Evolutionary conservation across 495 filamentous ascomycete genomes (phyloP).

Genomic region (Penicillium ucsense): DNA sequence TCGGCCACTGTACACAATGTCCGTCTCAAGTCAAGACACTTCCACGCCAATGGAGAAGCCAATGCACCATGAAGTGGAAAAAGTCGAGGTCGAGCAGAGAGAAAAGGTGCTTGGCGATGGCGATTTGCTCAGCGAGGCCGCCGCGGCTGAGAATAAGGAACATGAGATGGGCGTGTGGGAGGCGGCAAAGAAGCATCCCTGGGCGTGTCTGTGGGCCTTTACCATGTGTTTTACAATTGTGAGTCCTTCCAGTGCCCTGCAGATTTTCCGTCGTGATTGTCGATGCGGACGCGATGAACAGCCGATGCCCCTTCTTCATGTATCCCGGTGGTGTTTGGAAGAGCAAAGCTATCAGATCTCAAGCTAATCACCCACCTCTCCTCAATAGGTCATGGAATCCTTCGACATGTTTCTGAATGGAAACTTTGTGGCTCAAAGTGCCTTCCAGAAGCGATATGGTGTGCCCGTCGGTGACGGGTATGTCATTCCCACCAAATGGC

Average conservation of each 20-base stretch:
- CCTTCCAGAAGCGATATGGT: constrained; percentile 18
- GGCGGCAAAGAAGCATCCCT: constrained; percentile 34
- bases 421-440: constrained; percentile 24
- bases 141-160: constrained; percentile 23
- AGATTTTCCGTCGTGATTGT: not conserved
- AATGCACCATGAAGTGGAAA: constrained; percentile 1
- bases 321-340: too few relatives aligned
- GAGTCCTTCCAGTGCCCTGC: not conserved
- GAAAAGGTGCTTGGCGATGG: constrained; percentile 22
- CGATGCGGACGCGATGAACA: too few relatives aligned
- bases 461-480: constrained; percentile 7
- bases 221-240: constrained; percentile 32
- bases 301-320: too few relatives aligned
- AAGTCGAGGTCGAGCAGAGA: constrained; percentile 5
- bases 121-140: constrained; percentile 27
- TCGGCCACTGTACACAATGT: not conserved
- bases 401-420: constrained; percentile 33
- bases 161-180: constrained; percentile 21
- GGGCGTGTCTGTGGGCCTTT: constrained; percentile 39
- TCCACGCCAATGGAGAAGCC: not conserved
- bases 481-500: constrained; percentile 24
- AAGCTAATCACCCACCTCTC: not conserved
- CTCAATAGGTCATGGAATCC: constrained; percentile 26
- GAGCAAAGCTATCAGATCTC: too few relatives aligned
- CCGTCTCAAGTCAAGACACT: not conserved